Evolutionary conservation across 2,329 filamentous ascomycete genomes (phyloP).

Genomic region (Monosporascus cannonballus): DNA sequence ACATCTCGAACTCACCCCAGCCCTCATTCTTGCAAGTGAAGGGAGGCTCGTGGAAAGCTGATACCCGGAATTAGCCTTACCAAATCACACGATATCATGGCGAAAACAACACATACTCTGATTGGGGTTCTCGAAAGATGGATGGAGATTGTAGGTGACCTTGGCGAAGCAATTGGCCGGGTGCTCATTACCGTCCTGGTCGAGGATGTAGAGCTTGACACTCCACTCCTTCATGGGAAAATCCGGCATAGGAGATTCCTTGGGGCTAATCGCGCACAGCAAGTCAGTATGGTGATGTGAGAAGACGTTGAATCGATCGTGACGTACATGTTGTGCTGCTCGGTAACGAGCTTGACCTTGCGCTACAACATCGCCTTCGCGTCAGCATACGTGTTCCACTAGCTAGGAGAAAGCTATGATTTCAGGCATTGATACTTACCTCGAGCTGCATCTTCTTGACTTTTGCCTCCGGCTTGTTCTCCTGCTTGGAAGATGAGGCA

Average conservation of each 20-base stretch:
- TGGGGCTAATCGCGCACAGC: constrained; percentile 49
- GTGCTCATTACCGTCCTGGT: constrained; percentile 79
- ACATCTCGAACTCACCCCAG: constrained; percentile 98
- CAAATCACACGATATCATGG: background rate
- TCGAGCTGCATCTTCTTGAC: too few species aligned
- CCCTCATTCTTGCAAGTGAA: constrained; percentile 91
- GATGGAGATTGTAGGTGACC: constrained; percentile 87
- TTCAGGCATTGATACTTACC: too few species aligned
- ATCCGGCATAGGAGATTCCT: constrained; percentile 74
- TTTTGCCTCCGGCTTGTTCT: too few species aligned
- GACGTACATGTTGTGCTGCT: constrained; percentile 82
- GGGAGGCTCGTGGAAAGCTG: constrained; percentile 76
- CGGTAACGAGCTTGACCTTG: constrained; percentile 85
- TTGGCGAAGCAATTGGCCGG: constrained; percentile 85
- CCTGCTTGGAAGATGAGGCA: too few species aligned
- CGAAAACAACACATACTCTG: constrained; percentile 59
- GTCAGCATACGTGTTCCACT: constrained; percentile 12
- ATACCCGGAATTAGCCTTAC: background rate
- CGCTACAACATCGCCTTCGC: constrained; percentile 53
- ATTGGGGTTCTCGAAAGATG: constrained; percentile 79
- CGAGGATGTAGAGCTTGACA: constrained; percentile 76
- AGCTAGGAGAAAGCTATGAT: too few species aligned
- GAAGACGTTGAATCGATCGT: background rate
- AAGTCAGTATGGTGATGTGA: constrained; percentile 11
- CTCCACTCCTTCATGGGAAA: constrained; percentile 93